A percentile compares a stretch with the other conserved stretches of the same genome.
These are phyloP conservation scores for Scedosporium minutisporum DNA, from an alignment of 2,329 filamentous ascomycete species.

Conservation along the genomic window DNA sequence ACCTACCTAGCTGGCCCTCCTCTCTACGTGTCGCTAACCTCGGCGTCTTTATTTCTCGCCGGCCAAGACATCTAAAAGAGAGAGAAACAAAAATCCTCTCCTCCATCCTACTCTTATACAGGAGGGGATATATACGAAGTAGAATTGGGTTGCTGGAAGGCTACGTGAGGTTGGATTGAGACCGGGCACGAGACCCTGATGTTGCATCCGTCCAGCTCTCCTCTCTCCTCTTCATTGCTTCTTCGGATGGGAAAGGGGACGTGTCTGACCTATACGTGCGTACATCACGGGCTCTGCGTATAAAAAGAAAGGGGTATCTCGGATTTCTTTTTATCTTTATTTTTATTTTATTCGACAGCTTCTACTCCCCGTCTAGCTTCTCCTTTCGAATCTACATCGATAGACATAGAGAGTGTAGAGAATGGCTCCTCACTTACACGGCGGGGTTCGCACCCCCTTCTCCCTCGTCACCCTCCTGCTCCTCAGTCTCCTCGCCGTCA, in stretches of 20 bases:
- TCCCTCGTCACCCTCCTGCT: conserved; percentile 8
- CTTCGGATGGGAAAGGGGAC: neutral
- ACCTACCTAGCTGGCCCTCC: no score
- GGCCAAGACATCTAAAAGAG: no score
- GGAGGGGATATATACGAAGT: no score
- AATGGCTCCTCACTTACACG: neutral
- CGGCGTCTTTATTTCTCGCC: no score
- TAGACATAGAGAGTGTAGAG: neutral
- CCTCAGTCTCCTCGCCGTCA: conserved; percentile 6
- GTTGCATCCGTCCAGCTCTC: neutral
- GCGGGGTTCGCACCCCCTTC: conserved; percentile 1
- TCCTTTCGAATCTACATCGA: neutral
- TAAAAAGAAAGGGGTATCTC: no score
- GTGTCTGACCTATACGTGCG: no score
- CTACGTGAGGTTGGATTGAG: no score
- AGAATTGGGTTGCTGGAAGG: no score
- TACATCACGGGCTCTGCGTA: no score
- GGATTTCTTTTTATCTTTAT: neutral
- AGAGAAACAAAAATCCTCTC: no score
- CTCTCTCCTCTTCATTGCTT: neutral
- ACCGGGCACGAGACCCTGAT: neutral
- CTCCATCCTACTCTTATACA: no score
- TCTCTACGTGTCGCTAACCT: no score
- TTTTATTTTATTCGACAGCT: neutral
- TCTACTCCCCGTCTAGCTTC: neutral